These are phyloP conservation scores for Saccharomycopsis hybrid DNA, from an alignment of 1,139 yeast species.

Conservation along the genomic window DNA sequence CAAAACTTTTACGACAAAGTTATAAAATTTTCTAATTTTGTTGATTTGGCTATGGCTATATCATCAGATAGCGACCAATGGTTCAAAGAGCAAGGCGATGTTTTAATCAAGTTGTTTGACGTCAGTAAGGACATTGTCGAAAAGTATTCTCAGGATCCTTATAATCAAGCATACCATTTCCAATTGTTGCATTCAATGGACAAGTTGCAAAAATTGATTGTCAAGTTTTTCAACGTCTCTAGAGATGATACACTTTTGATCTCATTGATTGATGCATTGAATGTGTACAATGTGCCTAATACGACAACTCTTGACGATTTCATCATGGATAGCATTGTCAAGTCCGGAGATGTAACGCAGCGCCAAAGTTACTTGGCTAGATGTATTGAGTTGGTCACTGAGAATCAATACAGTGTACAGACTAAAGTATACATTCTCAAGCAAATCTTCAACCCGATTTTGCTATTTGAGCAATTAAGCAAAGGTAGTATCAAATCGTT, in stretches of 20 bases:
- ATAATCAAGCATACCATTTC: conserved; percentile 36
- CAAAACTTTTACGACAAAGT: conserved; percentile 48
- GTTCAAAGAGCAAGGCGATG: conserved; percentile 49
- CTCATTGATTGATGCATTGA: conserved; percentile 4
- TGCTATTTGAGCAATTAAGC: conserved; percentile 55
- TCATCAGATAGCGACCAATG: conserved; percentile 50
- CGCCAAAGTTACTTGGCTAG: conserved; percentile 48
- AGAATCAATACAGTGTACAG: conserved; percentile 35
- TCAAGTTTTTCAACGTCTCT: conserved; percentile 38
- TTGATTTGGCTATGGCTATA: conserved; percentile 57
- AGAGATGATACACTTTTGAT: conserved; percentile 25
- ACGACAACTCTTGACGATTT: conserved; percentile 48
- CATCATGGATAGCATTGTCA: conserved; percentile 51
- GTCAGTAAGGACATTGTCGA: conserved; percentile 42
- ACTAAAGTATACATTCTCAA: conserved; percentile 62
- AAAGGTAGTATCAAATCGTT: conserved; percentile 45
- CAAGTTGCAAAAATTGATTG: conserved; percentile 52
- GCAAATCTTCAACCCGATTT: conserved; percentile 57
- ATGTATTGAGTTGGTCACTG: conserved; percentile 44
- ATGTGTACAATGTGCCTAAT: conserved; percentile 26
- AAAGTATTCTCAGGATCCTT: conserved; percentile 23
- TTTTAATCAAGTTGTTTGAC: conserved; percentile 42
- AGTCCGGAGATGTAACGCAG: conserved; percentile 39
- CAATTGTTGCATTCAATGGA: conserved; percentile 70
- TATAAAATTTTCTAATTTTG: conserved; percentile 61